Evolutionary conservation across 1,139 yeast genomes (phyloP), one percentile per base, ranked within the genome.

Genomic region (Kodamaea derodonti): DNA sequence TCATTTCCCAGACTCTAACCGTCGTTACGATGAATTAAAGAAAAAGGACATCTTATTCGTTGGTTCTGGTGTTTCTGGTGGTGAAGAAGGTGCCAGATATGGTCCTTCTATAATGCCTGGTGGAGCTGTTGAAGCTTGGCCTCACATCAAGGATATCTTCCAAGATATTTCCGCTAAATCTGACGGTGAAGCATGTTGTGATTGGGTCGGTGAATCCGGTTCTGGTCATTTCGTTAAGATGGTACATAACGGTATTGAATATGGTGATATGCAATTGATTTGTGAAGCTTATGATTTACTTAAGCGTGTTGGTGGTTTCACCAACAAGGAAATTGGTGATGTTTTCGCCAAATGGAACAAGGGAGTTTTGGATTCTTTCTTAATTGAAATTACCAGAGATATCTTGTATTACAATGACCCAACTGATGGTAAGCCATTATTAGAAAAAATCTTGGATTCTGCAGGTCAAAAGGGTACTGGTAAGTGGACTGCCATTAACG

Each of bases 381-480:
- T 92, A 64, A 73, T 92, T 64, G 98, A 92, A 72, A 92, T 92
- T 62, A 92, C 98, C 50, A 86, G 95, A 65, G 97, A 92, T 62
- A 88, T 92, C 55, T 75, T 92, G 64, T 81, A 84, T 65, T 87
- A 65, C 77, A 75, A 84, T 58, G 87, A 84, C 60, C 94, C 86
- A 54, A 75, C 75, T 42, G 97, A 90, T 56, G 94, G 95, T 51
- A 78, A 79, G 51, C 95, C 97, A 56, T 72, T 92, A 53, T 94
- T 92, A 49, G 97, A 92, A 74, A 92, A 92, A 78, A 90, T 92
- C 61, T 72, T 88, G 68, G 98, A 92, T 68, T 65, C 86, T 54
- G 98, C 98, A 52, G 98, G 98, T 56, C 98, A 92, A 76, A 92
- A 92, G 79, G 98, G 98, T 79, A 92, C 98, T 51, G 98, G 98